These are phyloP conservation scores for Cordyceps cicadae DNA, from an alignment of 2,329 filamentous ascomycete species.

Conservation along the genomic window DNA sequence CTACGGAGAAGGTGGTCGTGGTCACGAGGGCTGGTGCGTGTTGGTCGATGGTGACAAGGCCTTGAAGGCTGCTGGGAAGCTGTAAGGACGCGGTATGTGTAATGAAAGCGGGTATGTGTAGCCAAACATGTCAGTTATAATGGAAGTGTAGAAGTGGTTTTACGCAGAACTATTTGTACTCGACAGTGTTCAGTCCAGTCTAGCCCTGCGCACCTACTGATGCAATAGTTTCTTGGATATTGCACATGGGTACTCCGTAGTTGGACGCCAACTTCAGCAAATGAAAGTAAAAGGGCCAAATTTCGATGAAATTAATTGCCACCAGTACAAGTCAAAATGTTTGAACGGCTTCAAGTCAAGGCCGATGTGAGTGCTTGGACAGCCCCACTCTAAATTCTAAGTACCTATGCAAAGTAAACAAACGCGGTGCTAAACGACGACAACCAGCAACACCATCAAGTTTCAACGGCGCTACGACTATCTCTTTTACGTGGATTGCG, in stretches of 20 bases:
- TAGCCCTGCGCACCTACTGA: too few species aligned
- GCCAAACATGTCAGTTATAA: background rate
- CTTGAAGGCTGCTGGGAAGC: slow-evolving; percentile 47
- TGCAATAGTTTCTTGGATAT: too few species aligned
- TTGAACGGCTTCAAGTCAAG: background rate
- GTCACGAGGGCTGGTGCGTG: slow-evolving; percentile 76
- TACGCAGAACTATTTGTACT: too few species aligned
- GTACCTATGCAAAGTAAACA: slow-evolving; percentile 22
- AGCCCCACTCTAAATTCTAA: slow-evolving; percentile 11
- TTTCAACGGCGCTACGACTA: background rate
- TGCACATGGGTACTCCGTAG: too few species aligned
- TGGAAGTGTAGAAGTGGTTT: background rate
- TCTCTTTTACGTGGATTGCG: background rate
- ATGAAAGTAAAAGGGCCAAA: too few species aligned
- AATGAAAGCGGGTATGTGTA: too few species aligned
- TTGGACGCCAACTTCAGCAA: too few species aligned
- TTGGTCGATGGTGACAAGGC: slow-evolving; percentile 72
- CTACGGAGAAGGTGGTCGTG: slow-evolving; percentile 53
- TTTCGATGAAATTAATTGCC: too few species aligned
- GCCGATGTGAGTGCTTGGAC: background rate
- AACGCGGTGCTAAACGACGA: slow-evolving; percentile 19
- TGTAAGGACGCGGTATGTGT: slow-evolving; percentile 21
- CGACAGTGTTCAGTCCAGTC: too few species aligned
- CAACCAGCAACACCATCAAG: slow-evolving; percentile 2
- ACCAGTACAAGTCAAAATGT: background rate